A percentile compares a stretch with the other conserved stretches of the same genome.
Evolutionary conservation across 805 yeast genomes (phyloP).

Genomic region (Priceomyces medius): DNA sequence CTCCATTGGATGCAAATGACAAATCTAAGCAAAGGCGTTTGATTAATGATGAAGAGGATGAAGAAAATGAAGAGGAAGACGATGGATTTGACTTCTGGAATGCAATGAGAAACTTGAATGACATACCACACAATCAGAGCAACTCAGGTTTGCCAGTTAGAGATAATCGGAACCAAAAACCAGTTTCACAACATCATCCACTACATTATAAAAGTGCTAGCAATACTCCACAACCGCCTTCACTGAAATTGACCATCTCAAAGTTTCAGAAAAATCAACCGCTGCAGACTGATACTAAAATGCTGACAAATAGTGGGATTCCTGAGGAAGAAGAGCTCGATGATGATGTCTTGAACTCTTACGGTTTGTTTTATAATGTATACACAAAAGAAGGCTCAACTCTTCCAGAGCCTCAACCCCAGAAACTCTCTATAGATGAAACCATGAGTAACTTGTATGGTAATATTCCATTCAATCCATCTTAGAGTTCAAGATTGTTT

Average conservation of each 20-base stretch:
- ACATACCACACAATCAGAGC: slow-evolving; percentile 13
- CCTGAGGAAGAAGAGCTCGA: slow-evolving; percentile 30
- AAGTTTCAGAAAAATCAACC: background rate
- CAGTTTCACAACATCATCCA: slow-evolving; percentile 58
- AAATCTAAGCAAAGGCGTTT: slow-evolving; percentile 5
- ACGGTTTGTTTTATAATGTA: slow-evolving; percentile 38
- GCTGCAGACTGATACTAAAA: background rate
- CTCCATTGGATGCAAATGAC: background rate
- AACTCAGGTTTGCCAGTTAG: slow-evolving; percentile 4
- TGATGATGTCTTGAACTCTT: slow-evolving; percentile 33
- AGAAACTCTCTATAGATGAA: slow-evolving; percentile 23
- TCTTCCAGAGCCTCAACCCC: slow-evolving; percentile 16
- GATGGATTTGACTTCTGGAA: slow-evolving; percentile 75
- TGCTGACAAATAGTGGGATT: background rate
- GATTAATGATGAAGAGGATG: slow-evolving; percentile 2
- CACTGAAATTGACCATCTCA: background rate
- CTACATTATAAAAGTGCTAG: slow-evolving; percentile 33
- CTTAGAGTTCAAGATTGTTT: slow-evolving; percentile 20
- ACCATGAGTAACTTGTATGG: slow-evolving; percentile 36
- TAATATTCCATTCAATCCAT: slow-evolving; percentile 44
- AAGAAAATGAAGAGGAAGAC: slow-evolving; percentile 42
- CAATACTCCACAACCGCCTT: slow-evolving; percentile 15
- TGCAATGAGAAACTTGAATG: slow-evolving; percentile 56
- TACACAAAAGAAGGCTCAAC: slow-evolving; percentile 34
- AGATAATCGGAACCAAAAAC: slow-evolving; percentile 19